Evolutionary conservation across 306 rosid species (phyloP).

Genomic region (Dalbergia oliveri): DNA sequence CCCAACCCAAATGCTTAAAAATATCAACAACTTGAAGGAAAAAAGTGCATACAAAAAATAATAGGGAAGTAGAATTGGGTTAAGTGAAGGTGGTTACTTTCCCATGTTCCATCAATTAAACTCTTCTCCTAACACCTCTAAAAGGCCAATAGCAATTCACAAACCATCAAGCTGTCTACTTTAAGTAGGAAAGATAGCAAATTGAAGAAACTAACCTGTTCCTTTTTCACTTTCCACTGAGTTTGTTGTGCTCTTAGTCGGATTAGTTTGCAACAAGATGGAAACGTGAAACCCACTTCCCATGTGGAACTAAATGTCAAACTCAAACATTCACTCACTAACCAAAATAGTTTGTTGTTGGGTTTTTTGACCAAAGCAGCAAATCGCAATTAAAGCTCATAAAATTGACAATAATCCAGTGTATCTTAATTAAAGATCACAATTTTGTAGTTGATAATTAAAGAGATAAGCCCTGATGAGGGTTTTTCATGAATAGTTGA

Average conservation of each 20-base stretch:
- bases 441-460: too few species aligned
- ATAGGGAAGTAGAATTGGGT: slow-evolving; percentile 38
- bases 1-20: slow-evolving; percentile 60
- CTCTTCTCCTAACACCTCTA: slow-evolving; percentile 26
- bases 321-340: too few species aligned
- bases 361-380: too few species aligned
- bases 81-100: slow-evolving; percentile 37
- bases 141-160: slow-evolving; percentile 38
- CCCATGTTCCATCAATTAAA: slow-evolving; percentile 13
- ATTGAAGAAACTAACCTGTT: slow-evolving; percentile 40
- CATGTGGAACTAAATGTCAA: too few species aligned
- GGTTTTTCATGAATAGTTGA: too few species aligned
- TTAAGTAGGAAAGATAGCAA: slow-evolving; percentile 36
- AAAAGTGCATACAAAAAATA: neutral
- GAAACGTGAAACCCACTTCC: slow-evolving; percentile 39
- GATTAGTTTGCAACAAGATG: slow-evolving; percentile 25
- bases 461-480: too few species aligned
- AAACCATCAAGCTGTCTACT: too few species aligned
- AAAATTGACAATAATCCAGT: too few species aligned
- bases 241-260: slow-evolving; percentile 35
- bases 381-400: too few species aligned
- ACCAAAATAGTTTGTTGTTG: too few species aligned
- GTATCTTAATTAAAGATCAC: too few species aligned
- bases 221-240: neutral
- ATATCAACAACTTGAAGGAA: slow-evolving; percentile 53